Evolutionary conservation across 106 monocot species (phyloP), one percentile per base, ranked within the genome.

Genomic region (Acorus calamus): DNA sequence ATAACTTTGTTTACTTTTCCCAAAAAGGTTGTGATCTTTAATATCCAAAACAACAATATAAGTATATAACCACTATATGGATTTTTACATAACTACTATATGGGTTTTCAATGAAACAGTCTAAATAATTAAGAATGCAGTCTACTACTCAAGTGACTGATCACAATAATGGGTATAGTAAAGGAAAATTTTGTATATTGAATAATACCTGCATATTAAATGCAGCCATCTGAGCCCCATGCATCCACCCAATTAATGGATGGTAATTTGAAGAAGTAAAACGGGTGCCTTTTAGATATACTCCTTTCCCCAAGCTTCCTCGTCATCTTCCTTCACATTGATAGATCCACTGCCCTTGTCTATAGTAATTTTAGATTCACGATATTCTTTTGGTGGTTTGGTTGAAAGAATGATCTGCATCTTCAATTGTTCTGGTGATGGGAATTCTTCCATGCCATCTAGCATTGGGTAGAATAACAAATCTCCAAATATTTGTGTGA

Each of bases 311-410:
- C n/a, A n/a, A n/a, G n/a, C n/a, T n/a, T n/a, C n/a, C n/a, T n/a
- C n/a, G n/a, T n/a, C n/a, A n/a, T n/a, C n/a, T n/a, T n/a, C n/a
- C n/a, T n/a, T n/a, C n/a, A n/a, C n/a, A n/a, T n/a, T n/a, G n/a
- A n/a, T n/a, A n/a, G n/a, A n/a, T 66, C 85, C 79, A 68, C 50
- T 47, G 11, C 72, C 76, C 6, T 79, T 78, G 41, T 78, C 90
- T 53, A 79, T 82, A 9, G 53, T 57, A 53, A 54, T 66, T 67
- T 91, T 86, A 14, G 79, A 66, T 65, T 75, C 77, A 48, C 85
- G 84, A 53, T 92, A 92, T 51, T 92, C 88, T 72, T 92, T 88
- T 50, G 88, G 92, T 10, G 92, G 92, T 66, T 92, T 92, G 6
- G 88, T 92, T 55, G 92, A 92, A 61, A 92, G 72, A 47, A 88